Evolutionary conservation across 1,139 yeast genomes (phyloP).

Genomic region (Wickerhamomyces sp.): DNA sequence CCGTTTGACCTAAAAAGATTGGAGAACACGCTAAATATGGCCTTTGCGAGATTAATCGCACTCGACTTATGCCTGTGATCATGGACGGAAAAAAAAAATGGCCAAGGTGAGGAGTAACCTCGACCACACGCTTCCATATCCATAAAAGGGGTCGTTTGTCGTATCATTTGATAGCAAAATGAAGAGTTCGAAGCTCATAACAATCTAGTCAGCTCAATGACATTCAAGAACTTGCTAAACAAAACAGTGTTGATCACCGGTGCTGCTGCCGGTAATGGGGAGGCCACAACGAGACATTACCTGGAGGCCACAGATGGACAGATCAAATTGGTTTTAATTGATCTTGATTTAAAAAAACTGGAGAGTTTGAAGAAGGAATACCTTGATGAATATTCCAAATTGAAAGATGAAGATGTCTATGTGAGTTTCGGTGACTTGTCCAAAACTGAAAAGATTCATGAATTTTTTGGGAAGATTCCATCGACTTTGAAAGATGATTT

Average conservation of each 20-base stretch:
- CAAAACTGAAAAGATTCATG: constrained; percentile 37
- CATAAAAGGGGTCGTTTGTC: too few relatives aligned
- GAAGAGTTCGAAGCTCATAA: too few relatives aligned
- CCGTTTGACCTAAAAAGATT: too few relatives aligned
- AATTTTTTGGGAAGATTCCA: constrained; percentile 33
- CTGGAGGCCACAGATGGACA: constrained; percentile 12
- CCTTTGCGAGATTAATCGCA: too few relatives aligned
- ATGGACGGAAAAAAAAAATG: too few relatives aligned
- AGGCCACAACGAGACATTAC: constrained; percentile 15
- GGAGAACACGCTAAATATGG: too few relatives aligned
- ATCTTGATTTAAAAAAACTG: constrained; percentile 11
- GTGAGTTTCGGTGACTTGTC: constrained; percentile 19
- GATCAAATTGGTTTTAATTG: constrained; percentile 18
- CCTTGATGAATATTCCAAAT: constrained; percentile 13
- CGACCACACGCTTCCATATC: too few relatives aligned
- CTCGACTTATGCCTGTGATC: too few relatives aligned
- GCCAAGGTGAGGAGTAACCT: too few relatives aligned
- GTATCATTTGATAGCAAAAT: too few relatives aligned
- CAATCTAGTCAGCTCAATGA: not conserved
- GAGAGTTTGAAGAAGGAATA: constrained; percentile 22
- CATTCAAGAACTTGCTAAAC: constrained; percentile 5
- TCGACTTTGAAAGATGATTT: constrained; percentile 42
- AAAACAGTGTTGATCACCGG: constrained; percentile 20
- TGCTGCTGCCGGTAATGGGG: constrained; percentile 21
- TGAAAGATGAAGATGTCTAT: constrained; percentile 8